These are phyloP conservation scores for Ciborinia camelliae DNA, from an alignment of 2,329 filamentous ascomycete species.

Conservation along the genomic window DNA sequence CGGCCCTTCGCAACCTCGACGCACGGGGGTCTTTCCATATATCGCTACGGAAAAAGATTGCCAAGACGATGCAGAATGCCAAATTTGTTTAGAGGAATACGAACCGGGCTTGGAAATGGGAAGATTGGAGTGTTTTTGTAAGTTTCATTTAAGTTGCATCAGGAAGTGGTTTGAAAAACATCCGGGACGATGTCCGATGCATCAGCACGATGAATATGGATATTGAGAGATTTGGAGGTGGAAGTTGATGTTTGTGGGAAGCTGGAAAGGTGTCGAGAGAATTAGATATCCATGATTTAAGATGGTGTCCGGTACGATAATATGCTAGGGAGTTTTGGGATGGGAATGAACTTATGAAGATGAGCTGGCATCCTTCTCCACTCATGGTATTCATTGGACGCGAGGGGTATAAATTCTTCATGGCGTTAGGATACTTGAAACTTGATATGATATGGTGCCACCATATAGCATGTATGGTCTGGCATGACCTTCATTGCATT, in stretches of 20 bases:
- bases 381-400: neutral
- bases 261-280: conserved; percentile 23
- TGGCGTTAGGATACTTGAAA: neutral
- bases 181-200: conserved; percentile 61
- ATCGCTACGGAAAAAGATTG: conserved; percentile 65
- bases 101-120: conserved; percentile 60
- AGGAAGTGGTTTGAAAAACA: conserved; percentile 60
- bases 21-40: conserved; percentile 62
- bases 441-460: neutral
- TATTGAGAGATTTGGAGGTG: conserved; percentile 2
- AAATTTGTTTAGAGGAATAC: conserved; percentile 65
- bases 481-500: neutral
- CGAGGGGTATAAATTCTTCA: neutral
- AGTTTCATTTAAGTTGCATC: conserved; percentile 61
- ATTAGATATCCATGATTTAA: conserved; percentile 66
- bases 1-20: conserved; percentile 37
- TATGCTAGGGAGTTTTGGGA: neutral
- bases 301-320: neutral
- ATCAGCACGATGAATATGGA: conserved; percentile 48
- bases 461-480: neutral
- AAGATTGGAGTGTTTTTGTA: conserved; percentile 63
- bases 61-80: conserved; percentile 64
- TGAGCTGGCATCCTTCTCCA: neutral
- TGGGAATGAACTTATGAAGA: neutral
- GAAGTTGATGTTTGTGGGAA: neutral